Conservation (phyloP, 2,329 filamentous ascomycete genomes). For the Triangularia verruculosa region DNA sequence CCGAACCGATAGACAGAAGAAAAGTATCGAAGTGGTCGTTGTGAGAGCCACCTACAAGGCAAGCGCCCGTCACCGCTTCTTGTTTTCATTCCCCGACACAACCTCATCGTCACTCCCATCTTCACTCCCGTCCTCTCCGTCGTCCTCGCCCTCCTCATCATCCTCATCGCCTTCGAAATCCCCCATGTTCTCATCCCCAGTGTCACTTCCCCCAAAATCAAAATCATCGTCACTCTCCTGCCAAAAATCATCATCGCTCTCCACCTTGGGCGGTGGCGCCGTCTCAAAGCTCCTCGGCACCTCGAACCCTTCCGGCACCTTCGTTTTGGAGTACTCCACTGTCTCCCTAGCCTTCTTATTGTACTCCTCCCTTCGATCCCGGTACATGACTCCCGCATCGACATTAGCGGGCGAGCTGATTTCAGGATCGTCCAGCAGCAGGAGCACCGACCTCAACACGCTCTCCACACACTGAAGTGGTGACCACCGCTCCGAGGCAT, state of each 20-base stretch:
- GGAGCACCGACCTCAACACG: constrained; percentile 86
- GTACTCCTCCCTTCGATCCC: constrained; percentile 69
- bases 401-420: constrained; percentile 93
- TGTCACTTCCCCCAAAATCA: constrained; percentile 75
- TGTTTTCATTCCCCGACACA: background rate
- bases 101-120: background rate
- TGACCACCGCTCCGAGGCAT: constrained; percentile 88
- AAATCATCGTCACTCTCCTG: constrained; percentile 75
- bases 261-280: constrained; percentile 56
- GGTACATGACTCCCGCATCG: constrained; percentile 82
- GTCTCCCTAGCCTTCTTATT: constrained; percentile 65
- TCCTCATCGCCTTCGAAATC: constrained; percentile 59
- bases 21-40: background rate
- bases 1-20: background rate
- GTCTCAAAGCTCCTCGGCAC: constrained; percentile 76
- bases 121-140: constrained; percentile 37
- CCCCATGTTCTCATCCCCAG: constrained; percentile 55
- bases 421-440: constrained; percentile 90
- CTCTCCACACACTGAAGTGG: constrained; percentile 93
- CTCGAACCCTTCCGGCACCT: constrained; percentile 74
- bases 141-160: constrained; percentile 56
- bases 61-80: background rate
- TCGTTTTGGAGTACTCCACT: constrained; percentile 69
- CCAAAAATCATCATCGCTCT: constrained; percentile 81
- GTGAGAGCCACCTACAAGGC: background rate